Conservation (phyloP, 129 eudicot genomes). For the Solidago caesia region DNA sequence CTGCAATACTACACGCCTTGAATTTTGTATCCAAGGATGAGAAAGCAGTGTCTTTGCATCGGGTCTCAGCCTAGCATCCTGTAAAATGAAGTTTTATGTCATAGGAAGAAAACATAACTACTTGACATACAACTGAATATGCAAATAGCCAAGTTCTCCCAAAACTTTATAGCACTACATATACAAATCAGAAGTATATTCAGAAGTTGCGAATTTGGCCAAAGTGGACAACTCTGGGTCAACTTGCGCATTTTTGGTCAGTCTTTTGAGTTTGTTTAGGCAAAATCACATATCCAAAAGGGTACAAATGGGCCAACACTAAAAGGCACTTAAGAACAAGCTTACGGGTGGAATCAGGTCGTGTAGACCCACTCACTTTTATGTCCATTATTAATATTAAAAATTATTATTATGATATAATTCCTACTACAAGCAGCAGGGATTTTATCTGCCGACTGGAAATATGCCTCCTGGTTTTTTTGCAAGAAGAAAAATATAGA, state of each 20-base stretch:
- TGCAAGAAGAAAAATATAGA: too few relatives aligned
- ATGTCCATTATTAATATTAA: background rate
- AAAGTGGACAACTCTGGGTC: background rate
- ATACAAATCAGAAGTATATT: conserved; percentile 12
- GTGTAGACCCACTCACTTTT: conserved; percentile 1
- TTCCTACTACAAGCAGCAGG: too few relatives aligned
- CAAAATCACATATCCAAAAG: background rate
- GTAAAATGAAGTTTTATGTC: conserved; percentile 32
- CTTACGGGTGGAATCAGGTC: background rate
- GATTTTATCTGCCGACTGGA: too few relatives aligned
- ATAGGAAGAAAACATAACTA: conserved; percentile 21
- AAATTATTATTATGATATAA: background rate
- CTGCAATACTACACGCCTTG: conserved; percentile 81
- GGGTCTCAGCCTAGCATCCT: conserved; percentile 98
- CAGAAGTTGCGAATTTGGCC: background rate
- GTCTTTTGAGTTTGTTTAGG: background rate
- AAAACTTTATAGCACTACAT: background rate
- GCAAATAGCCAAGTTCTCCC: background rate
- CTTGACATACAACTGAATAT: background rate
- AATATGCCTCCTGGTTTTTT: too few relatives aligned
- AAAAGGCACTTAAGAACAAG: background rate
- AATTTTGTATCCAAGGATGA: conserved; percentile 96
- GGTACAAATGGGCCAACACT: background rate
- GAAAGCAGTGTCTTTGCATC: conserved; percentile 96
- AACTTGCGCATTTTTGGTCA: background rate